Conservation (phyloP, 148 eudicot genomes). For the Diospyros lotus region DNA sequence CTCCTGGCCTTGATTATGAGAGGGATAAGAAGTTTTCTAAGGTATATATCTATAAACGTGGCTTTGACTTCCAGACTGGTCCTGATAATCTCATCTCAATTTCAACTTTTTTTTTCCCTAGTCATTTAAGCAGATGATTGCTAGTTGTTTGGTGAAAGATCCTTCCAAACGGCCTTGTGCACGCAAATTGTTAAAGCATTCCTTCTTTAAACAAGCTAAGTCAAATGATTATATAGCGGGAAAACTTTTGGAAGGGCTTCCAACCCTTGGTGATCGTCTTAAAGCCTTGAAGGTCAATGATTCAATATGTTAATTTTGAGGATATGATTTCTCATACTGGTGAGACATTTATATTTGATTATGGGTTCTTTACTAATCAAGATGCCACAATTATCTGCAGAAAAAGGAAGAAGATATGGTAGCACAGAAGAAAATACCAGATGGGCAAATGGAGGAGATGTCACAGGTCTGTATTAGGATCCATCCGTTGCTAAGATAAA, state of each 20-base stretch:
- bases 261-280: constrained; percentile 74
- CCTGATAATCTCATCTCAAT: background rate
- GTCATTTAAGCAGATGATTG: constrained; percentile 83
- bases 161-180: constrained; percentile 86
- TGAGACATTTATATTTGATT: background rate
- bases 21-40: constrained; percentile 85
- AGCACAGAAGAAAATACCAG: constrained; percentile 95
- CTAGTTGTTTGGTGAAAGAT: constrained; percentile 92
- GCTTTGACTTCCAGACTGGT: background rate
- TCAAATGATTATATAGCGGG: constrained; percentile 57
- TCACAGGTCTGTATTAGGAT: constrained; percentile 63
- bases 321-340: background rate
- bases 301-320: constrained; percentile 9
- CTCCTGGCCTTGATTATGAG: constrained; percentile 90
- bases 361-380: background rate
- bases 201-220: constrained; percentile 73
- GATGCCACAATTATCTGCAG: constrained; percentile 23
- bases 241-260: constrained; percentile 59
- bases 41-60: constrained; percentile 32
- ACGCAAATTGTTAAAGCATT: constrained; percentile 76
- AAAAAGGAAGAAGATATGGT: constrained; percentile 95
- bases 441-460: constrained; percentile 87
- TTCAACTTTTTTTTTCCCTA: constrained; percentile 25
- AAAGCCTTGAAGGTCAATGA: constrained; percentile 54
- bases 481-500: background rate